Evolutionary conservation across 2,329 filamentous ascomycete species (phyloP).

Genomic region (Fusarium siculi): DNA sequence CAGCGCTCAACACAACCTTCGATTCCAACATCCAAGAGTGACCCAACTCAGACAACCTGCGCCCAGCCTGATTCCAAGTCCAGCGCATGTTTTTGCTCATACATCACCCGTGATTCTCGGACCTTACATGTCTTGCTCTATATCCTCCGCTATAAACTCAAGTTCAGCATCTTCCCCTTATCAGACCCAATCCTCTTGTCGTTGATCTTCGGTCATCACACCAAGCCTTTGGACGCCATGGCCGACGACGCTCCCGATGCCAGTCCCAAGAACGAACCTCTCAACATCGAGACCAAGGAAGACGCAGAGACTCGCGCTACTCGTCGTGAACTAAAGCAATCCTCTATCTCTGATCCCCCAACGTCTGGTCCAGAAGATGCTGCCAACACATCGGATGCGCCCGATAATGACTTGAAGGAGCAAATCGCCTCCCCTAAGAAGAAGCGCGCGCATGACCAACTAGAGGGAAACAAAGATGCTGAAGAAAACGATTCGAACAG

Average conservation of each 20-base stretch:
- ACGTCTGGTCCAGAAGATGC: constrained; percentile 44
- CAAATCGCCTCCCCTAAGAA: constrained; percentile 71
- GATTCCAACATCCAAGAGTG: constrained; percentile 29
- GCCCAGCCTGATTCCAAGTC: constrained; percentile 27
- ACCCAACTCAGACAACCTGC: constrained; percentile 37
- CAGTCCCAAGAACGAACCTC: constrained; percentile 52
- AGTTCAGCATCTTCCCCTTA: neutral
- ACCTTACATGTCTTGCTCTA: neutral
- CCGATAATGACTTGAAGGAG: constrained; percentile 56
- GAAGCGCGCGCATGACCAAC: constrained; percentile 70
- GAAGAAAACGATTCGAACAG: constrained; percentile 57
- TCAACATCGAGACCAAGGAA: constrained; percentile 57
- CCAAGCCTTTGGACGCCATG: constrained; percentile 50
- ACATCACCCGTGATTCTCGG: neutral
- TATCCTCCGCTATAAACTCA: neutral
- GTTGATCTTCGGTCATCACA: constrained; percentile 27
- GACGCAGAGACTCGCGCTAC: constrained; percentile 72
- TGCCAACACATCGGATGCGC: constrained; percentile 47
- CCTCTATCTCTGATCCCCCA: constrained; percentile 65
- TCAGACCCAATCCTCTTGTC: constrained; percentile 3
- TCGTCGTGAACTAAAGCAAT: constrained; percentile 72
- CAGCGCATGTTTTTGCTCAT: constrained; percentile 13
- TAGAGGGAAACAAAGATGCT: constrained; percentile 60
- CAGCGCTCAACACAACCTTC: constrained; percentile 37
- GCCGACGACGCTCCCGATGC: constrained; percentile 56